Conservation (phyloP, 164 flowering plant species). For the Berberis vulgaris region DNA sequence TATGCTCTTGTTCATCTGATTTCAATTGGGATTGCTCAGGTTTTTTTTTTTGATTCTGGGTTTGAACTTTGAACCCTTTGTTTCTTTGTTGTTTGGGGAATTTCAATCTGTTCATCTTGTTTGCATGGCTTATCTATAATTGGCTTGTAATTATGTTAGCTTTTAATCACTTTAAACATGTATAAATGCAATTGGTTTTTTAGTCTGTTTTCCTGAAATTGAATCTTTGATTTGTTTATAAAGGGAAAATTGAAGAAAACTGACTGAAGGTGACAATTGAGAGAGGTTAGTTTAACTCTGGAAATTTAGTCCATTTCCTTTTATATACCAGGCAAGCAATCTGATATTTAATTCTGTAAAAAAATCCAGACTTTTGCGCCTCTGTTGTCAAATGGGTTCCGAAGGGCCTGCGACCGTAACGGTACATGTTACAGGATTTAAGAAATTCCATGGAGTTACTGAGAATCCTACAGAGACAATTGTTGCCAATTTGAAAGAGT, state of each 20-base stretch:
- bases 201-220: too few relatives aligned
- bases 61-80: neutral
- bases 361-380: neutral
- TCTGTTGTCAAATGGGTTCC: slow-evolving; percentile 23
- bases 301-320: too few relatives aligned
- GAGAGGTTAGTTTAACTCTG: neutral
- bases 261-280: too few relatives aligned
- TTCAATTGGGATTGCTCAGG: neutral
- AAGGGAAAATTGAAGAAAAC: too few relatives aligned
- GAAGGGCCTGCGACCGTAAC: slow-evolving; percentile 21
- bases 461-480: slow-evolving; percentile 57
- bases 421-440: slow-evolving; percentile 28
- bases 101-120: too few relatives aligned
- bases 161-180: neutral
- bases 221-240: too few relatives aligned
- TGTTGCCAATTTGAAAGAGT: slow-evolving; percentile 59
- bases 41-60: neutral
- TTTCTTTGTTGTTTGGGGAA: neutral
- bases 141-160: neutral
- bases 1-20: neutral
- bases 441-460: slow-evolving; percentile 30
- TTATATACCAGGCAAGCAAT: neutral
- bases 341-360: neutral
- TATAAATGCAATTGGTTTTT: neutral
- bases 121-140: neutral